A percentile compares a stretch with the other conserved stretches of the same genome.
phyloP scores from a whole-genome alignment of 306 rosid genomes.

The Purshia tridentata region DNA sequence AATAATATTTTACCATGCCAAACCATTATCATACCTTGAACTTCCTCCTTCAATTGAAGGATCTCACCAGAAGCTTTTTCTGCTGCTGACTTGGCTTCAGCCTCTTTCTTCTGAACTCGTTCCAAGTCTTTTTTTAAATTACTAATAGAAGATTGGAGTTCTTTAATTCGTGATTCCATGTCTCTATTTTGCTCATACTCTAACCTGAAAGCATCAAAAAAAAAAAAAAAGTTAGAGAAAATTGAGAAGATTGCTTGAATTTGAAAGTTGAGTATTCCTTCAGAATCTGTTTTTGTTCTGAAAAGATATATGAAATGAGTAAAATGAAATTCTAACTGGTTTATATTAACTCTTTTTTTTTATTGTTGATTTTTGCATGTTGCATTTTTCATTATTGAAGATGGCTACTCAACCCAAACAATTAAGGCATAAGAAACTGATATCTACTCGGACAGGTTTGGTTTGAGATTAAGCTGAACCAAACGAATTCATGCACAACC shows the following conservation, averaged over 20 bases:
- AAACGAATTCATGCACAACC: no score
- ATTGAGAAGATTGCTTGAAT: background rate
- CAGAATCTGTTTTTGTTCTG: background rate
- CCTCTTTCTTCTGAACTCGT: slow-evolving; percentile 66
- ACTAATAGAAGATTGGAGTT: slow-evolving; percentile 61
- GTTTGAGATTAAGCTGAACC: no score
- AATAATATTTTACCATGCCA: slow-evolving; percentile 12
- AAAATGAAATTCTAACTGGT: background rate
- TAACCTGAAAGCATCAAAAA: slow-evolving; percentile 47
- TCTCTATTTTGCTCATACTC: slow-evolving; percentile 96
- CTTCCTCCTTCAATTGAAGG: slow-evolving; percentile 55
- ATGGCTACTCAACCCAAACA: no score
- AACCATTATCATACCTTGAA: slow-evolving; percentile 53
- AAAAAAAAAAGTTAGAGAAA: background rate
- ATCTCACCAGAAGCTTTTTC: slow-evolving; percentile 72
- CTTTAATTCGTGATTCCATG: slow-evolving; percentile 67
- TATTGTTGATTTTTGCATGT: background rate
- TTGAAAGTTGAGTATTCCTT: background rate
- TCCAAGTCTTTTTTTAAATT: slow-evolving; percentile 62
- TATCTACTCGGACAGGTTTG: no score
- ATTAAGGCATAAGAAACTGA: no score
- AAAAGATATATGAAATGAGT: background rate
- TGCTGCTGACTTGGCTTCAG: slow-evolving; percentile 60
- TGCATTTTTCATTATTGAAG: no score
- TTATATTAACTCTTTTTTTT: background rate